A percentile compares a stretch with the other conserved stretches of the same genome.
Conservation (phyloP, 495 filamentous ascomycete genomes). For the Astrothelium subdiscretum region DNA sequence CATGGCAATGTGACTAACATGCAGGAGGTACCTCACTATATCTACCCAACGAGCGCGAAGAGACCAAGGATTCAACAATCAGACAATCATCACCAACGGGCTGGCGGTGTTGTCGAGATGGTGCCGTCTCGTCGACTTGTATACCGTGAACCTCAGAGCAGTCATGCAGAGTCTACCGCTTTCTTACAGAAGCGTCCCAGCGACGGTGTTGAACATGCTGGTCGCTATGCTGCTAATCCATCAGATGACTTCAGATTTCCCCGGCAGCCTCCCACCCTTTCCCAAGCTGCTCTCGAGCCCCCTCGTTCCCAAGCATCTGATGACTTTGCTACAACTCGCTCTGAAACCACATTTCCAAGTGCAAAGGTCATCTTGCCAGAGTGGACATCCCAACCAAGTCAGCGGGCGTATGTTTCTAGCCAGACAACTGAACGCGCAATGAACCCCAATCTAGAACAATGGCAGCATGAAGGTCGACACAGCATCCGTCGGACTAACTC, state of each 20-base stretch:
- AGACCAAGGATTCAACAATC: neutral
- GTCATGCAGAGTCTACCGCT: neutral
- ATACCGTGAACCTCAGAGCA: neutral
- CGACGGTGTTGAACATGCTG: neutral
- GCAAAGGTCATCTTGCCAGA: neutral
- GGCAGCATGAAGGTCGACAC: neutral
- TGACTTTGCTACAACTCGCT: neutral
- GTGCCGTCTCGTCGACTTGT: neutral
- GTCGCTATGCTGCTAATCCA: neutral
- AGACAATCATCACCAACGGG: neutral
- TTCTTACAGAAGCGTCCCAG: neutral
- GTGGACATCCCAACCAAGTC: neutral
- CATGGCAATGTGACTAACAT: no score
- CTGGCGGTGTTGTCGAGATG: neutral
- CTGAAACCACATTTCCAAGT: neutral
- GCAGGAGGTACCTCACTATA: no score
- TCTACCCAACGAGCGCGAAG: no score
- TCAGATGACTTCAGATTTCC: neutral
- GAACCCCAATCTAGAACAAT: neutral
- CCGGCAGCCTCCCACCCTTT: neutral
- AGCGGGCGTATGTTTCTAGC: neutral
- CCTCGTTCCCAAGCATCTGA: neutral
- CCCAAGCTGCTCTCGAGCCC: neutral
- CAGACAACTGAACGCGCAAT: neutral
- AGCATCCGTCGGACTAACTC: neutral